Evolutionary conservation across 768 basidiomycete species (phyloP).

Genomic region (Trametes cubensis): DNA sequence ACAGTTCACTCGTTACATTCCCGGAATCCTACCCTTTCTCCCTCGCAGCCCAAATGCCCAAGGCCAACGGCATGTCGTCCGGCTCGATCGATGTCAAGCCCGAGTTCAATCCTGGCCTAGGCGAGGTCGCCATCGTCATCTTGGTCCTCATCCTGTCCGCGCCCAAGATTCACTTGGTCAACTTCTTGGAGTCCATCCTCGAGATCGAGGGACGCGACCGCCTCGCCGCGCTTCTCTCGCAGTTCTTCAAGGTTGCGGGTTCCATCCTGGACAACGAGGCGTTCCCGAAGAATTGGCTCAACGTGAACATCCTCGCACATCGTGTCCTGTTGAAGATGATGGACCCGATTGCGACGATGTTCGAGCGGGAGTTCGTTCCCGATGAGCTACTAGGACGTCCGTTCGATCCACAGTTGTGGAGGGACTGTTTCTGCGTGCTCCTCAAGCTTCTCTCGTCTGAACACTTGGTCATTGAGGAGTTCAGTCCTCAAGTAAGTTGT

Average conservation of each 20-base stretch:
- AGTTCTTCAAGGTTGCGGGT: constrained; percentile 78
- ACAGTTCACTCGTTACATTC: constrained; percentile 76
- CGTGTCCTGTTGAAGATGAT: constrained; percentile 86
- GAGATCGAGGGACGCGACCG: constrained; percentile 90
- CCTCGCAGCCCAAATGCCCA: constrained; percentile 68
- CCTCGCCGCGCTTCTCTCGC: constrained; percentile 67
- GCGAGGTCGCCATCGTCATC: constrained; percentile 86
- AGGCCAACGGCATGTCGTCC: constrained; percentile 40
- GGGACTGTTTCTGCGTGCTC: constrained; percentile 76
- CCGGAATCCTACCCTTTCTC: constrained; percentile 95
- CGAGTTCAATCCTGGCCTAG: constrained; percentile 73
- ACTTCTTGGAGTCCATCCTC: constrained; percentile 76
- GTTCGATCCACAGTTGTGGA: constrained; percentile 83
- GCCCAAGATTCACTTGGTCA: constrained; percentile 72
- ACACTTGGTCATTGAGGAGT: constrained; percentile 92
- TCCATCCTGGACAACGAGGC: constrained; percentile 87
- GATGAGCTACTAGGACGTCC: constrained; percentile 57
- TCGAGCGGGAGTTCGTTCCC: constrained; percentile 83
- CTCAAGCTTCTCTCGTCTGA: constrained; percentile 87
- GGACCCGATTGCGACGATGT: constrained; percentile 76
- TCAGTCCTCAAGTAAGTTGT: constrained; percentile 78
- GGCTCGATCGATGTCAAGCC: constrained; percentile 46
- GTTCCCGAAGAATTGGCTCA: constrained; percentile 90
- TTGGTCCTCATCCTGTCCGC: constrained; percentile 81
- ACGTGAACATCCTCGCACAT: constrained; percentile 86